Evolutionary conservation across 1,284 basidiomycete species (phyloP).

Genomic region (Ganoderma boninense): DNA sequence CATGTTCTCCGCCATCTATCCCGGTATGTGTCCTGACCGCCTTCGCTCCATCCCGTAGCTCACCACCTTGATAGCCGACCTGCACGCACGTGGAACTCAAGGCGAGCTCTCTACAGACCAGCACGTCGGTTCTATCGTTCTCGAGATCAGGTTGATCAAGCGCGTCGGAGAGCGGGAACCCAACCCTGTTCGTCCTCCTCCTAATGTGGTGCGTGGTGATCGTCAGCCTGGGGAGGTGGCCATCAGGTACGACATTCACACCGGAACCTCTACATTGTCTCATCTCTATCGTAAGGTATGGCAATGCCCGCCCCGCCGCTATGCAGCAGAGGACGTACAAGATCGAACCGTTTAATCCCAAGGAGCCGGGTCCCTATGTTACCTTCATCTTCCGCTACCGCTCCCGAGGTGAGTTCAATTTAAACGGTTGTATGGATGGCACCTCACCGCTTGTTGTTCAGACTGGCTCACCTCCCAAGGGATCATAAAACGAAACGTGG

Average conservation of each 20-base stretch:
- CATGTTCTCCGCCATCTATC: constrained; percentile 53
- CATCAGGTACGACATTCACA: constrained; percentile 22
- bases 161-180: constrained; percentile 40
- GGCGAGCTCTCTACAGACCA: constrained; percentile 29
- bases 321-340: constrained; percentile 53
- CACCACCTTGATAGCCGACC: not conserved
- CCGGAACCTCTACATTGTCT: constrained; percentile 5
- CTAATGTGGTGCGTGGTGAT: constrained; percentile 29
- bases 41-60: not conserved
- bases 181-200: constrained; percentile 31
- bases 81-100: not conserved
- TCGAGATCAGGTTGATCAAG: constrained; percentile 62
- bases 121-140: constrained; percentile 59
- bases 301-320: constrained; percentile 16
- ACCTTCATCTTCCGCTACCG: constrained; percentile 69
- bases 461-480: constrained; percentile 40
- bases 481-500: constrained; percentile 31
- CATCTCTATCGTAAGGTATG: constrained; percentile 19
- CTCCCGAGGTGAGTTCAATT: constrained; percentile 48
- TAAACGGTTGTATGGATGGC: not conserved
- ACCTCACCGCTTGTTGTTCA: constrained; percentile 13
- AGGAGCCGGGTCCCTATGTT: constrained; percentile 53
- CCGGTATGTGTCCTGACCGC: constrained; percentile 35
- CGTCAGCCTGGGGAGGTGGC: constrained; percentile 32
- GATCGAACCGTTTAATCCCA: constrained; percentile 52